Evolutionary conservation across 345 rosid species (phyloP).

Genomic region (Salix udensis): DNA sequence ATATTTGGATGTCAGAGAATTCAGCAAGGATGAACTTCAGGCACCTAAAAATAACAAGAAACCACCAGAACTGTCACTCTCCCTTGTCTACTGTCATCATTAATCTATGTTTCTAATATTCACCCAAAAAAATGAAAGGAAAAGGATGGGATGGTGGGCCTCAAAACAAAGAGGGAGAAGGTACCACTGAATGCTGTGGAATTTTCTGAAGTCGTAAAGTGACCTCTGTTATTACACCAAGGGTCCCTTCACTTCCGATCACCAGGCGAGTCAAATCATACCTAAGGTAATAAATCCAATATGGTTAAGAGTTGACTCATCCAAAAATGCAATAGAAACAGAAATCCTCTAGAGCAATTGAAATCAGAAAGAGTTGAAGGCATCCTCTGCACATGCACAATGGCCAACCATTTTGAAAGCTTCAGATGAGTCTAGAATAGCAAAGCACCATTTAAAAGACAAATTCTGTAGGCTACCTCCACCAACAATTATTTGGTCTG

Average conservation of each 20-base stretch:
- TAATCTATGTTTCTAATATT: too few species aligned
- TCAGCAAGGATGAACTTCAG: not conserved
- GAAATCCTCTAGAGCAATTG: not conserved
- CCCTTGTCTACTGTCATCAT: not conserved
- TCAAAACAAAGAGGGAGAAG: conserved; percentile 8
- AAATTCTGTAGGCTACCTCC: not conserved
- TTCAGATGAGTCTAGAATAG: not conserved
- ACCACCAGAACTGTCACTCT: not conserved
- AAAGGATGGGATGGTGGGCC: not conserved
- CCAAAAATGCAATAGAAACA: not conserved
- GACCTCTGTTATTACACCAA: conserved; percentile 83
- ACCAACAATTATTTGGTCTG: not conserved
- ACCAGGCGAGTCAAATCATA: conserved; percentile 88
- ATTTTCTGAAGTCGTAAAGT: conserved; percentile 85
- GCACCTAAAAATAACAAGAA: conserved; percentile 1
- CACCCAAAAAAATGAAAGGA: too few species aligned
- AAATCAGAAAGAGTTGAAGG: not conserved
- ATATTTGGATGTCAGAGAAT: not conserved
- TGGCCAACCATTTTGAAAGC: not conserved
- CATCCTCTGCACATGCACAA: not conserved
- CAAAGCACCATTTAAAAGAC: not conserved
- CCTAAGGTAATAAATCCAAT: conserved; percentile 30
- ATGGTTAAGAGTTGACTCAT: conserved; percentile 6
- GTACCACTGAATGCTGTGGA: conserved; percentile 91
- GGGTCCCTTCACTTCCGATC: conserved; percentile 94